A percentile compares a stretch with the other conserved stretches of the same genome.
Evolutionary conservation across 2,329 filamentous ascomycete genomes (phyloP).

Genomic region (Ophiosphaerella herpotricha): DNA sequence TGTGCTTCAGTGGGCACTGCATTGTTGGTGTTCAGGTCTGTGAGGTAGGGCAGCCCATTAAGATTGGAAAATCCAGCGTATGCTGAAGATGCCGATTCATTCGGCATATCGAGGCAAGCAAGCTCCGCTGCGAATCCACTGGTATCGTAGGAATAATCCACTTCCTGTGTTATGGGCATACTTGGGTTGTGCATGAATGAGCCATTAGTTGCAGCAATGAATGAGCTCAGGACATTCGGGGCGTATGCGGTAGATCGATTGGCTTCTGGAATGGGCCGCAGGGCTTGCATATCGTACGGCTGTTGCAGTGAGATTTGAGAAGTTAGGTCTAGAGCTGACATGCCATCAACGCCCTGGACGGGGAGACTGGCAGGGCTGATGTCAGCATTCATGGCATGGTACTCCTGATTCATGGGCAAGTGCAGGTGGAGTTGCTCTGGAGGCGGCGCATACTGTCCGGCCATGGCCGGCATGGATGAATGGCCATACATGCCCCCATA

Average conservation of each 20-base stretch:
- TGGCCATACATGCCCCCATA: conserved; percentile 36
- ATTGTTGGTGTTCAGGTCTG: conserved; percentile 26
- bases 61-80: conserved; percentile 36
- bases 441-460: conserved; percentile 20
- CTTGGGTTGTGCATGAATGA: conserved; percentile 38
- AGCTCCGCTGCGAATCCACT: conserved; percentile 28
- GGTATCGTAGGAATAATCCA: conserved; percentile 30
- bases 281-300: conserved; percentile 41
- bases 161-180: conserved; percentile 29
- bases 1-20: conserved; percentile 31
- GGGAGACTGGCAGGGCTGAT: conserved; percentile 43
- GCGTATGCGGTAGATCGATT: conserved; percentile 32
- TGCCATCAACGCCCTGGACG: conserved; percentile 35
- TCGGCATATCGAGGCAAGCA: conserved; percentile 29
- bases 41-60: conserved; percentile 29
- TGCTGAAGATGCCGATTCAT: conserved; percentile 26
- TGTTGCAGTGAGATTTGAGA: conserved; percentile 39
- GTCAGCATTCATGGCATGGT: conserved; percentile 35
- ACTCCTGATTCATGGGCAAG: conserved; percentile 35
- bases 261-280: conserved; percentile 41
- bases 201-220: conserved; percentile 43
- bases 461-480: conserved; percentile 29
- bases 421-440: conserved; percentile 31
- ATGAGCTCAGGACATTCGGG: conserved; percentile 43
- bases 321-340: conserved; percentile 38